Conservation (phyloP, 225 moss, liverwort and hornwort species). For the Takakia lepidozioides region DNA sequence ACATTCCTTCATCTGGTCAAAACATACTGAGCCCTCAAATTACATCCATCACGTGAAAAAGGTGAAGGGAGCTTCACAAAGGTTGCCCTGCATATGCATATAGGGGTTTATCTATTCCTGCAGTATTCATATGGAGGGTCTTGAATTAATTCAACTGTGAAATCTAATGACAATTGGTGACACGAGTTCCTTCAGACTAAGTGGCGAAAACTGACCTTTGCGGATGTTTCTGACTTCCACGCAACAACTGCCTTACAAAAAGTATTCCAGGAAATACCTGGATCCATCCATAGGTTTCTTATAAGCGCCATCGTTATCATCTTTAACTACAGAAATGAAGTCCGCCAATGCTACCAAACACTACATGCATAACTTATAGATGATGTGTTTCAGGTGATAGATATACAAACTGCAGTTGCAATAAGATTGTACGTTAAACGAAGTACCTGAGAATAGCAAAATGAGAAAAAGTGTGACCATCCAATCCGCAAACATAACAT, state of each 20-base stretch:
- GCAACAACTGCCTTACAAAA: background rate
- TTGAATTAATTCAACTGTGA: background rate
- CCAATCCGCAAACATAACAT: conserved; percentile 2
- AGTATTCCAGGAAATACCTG: conserved; percentile 1
- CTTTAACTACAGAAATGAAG: background rate
- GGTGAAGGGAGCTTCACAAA: background rate
- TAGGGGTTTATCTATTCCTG: no score
- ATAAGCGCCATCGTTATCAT: background rate
- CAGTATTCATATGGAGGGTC: background rate
- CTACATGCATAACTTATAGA: no score
- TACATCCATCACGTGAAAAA: background rate
- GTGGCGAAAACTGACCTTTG: background rate
- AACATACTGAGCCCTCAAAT: no score
- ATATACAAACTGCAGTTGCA: no score
- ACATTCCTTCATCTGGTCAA: background rate
- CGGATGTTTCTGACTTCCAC: background rate
- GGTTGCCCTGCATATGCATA: no score
- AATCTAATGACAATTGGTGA: background rate
- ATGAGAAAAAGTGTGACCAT: conserved; percentile 1
- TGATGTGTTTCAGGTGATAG: no score
- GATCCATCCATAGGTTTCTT: background rate
- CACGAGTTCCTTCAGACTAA: no score
- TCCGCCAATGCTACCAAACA: background rate
- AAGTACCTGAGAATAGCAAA: background rate
- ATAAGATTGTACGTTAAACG: background rate